phyloP scores from a whole-genome alignment of 768 basidiomycete genomes.

The Cytidiella melzeri region DNA sequence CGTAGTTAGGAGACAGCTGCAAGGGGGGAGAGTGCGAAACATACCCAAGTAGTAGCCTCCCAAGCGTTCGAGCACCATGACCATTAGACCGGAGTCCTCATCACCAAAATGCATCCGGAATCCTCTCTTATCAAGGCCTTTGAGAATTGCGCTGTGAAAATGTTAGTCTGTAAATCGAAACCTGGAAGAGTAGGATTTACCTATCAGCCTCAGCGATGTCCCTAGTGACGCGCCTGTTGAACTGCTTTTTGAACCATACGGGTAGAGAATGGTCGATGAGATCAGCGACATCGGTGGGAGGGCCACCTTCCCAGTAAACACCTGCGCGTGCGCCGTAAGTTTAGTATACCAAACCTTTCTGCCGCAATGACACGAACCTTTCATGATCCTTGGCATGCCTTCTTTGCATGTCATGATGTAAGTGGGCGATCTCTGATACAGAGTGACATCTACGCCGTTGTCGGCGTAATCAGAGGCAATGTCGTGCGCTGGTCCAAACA shows the following conservation, averaged over 20 bases:
- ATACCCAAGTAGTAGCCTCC: conserved; percentile 68
- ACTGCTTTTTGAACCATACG: conserved; percentile 24
- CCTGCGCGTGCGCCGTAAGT: conserved; percentile 15
- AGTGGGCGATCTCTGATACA: conserved; percentile 50
- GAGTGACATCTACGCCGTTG: conserved; percentile 50
- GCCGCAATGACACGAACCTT: conserved; percentile 17
- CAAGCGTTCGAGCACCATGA: conserved; percentile 39
- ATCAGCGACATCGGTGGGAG: conserved; percentile 48
- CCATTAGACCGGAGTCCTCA: conserved; percentile 44
- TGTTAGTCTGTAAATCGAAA: background rate
- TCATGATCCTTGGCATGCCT: conserved; percentile 28
- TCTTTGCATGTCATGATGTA: conserved; percentile 39
- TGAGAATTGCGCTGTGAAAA: conserved; percentile 39
- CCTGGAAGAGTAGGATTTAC: conserved; percentile 2
- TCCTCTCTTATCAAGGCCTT: conserved; percentile 49
- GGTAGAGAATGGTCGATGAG: conserved; percentile 46
- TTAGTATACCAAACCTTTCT: background rate
- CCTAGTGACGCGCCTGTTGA: conserved; percentile 24
- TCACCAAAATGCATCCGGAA: conserved; percentile 50
- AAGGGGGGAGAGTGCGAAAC: conserved; percentile 7
- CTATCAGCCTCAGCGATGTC: conserved; percentile 29
- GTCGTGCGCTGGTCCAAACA: conserved; percentile 33
- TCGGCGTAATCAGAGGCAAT: conserved; percentile 41
- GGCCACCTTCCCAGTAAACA: conserved; percentile 39
- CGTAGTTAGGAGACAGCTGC: background rate